Conservation (phyloP, 495 filamentous ascomycete genomes). For the Rostrohypoxylon terebratum region DNA sequence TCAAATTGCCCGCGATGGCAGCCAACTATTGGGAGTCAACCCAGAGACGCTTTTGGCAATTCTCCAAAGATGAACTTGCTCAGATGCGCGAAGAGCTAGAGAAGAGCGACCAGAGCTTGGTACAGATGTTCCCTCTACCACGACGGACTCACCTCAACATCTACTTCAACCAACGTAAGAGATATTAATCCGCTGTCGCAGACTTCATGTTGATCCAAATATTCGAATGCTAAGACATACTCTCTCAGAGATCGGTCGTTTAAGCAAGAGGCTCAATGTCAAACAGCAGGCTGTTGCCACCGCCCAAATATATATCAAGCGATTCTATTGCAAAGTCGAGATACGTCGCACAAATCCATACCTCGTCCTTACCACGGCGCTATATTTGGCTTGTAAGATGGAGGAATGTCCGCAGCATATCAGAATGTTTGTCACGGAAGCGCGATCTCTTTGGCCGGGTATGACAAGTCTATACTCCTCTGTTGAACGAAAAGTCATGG, state of each 20-base stretch:
- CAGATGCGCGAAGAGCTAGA: slow-evolving; percentile 78
- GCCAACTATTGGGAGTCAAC: slow-evolving; percentile 98
- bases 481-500: slow-evolving; percentile 7
- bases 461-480: slow-evolving; percentile 43
- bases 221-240: slow-evolving; percentile 19
- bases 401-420: slow-evolving; percentile 98
- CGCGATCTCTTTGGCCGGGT: slow-evolving; percentile 88
- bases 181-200: neutral
- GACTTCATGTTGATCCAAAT: slow-evolving; percentile 3
- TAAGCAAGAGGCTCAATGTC: slow-evolving; percentile 81
- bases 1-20: slow-evolving; percentile 70
- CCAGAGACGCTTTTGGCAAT: slow-evolving; percentile 90
- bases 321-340: slow-evolving; percentile 92
- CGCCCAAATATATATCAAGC: slow-evolving; percentile 91
- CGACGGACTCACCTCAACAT: slow-evolving; percentile 86
- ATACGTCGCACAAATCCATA: slow-evolving; percentile 95
- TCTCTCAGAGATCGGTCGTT: slow-evolving; percentile 76
- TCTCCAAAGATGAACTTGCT: slow-evolving; percentile 80
- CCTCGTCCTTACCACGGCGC: slow-evolving; percentile 86
- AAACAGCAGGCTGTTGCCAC: slow-evolving; percentile 95
- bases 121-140: slow-evolving; percentile 84
- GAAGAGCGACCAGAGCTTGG: slow-evolving; percentile 74
- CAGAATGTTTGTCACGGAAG: slow-evolving; percentile 84
- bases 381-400: slow-evolving; percentile 98
- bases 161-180: slow-evolving; percentile 88